Conservation (phyloP, 192 early-diverging fungal species). For the Phycomyces blakesleeanus region DNA sequence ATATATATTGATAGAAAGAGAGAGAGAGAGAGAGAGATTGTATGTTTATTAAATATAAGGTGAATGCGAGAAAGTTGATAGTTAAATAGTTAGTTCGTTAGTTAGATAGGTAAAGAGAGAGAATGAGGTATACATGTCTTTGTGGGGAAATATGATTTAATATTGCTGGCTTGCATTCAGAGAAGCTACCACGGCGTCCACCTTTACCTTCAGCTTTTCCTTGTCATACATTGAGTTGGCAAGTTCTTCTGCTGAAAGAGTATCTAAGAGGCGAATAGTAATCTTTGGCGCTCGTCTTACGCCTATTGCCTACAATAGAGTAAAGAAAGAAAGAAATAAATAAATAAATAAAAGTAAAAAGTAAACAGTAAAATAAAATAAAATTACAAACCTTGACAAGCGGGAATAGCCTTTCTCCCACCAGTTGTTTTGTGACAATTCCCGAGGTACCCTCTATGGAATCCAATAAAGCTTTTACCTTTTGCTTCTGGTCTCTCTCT, state of each 20-base stretch:
- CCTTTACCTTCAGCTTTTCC: slow-evolving; percentile 29
- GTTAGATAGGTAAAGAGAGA: too few species aligned
- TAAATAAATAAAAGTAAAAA: neutral
- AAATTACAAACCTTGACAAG: slow-evolving; percentile 35
- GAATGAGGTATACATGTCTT: too few species aligned
- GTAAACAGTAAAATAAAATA: neutral
- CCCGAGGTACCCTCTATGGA: slow-evolving; percentile 21
- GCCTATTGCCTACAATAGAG: slow-evolving; percentile 22
- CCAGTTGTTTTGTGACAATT: slow-evolving; percentile 37
- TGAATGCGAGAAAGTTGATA: too few species aligned
- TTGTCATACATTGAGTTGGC: slow-evolving; percentile 38
- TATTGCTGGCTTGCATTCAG: neutral
- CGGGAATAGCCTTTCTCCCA: slow-evolving; percentile 40
- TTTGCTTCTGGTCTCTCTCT: slow-evolving; percentile 6
- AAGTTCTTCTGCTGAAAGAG: slow-evolving; percentile 26
- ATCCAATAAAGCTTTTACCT: slow-evolving; percentile 30
- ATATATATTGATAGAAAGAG: too few species aligned
- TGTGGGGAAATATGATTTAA: neutral
- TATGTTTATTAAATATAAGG: too few species aligned
- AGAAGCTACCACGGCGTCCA: neutral
- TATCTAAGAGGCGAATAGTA: slow-evolving; percentile 40
- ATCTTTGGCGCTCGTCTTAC: slow-evolving; percentile 37
- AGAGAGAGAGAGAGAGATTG: too few species aligned
- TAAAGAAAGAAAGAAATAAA: neutral
- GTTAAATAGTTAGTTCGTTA: too few species aligned